phyloP scores from a whole-genome alignment of 2,329 filamentous ascomycete genomes.

The Plectosphaerella cucumerina region DNA sequence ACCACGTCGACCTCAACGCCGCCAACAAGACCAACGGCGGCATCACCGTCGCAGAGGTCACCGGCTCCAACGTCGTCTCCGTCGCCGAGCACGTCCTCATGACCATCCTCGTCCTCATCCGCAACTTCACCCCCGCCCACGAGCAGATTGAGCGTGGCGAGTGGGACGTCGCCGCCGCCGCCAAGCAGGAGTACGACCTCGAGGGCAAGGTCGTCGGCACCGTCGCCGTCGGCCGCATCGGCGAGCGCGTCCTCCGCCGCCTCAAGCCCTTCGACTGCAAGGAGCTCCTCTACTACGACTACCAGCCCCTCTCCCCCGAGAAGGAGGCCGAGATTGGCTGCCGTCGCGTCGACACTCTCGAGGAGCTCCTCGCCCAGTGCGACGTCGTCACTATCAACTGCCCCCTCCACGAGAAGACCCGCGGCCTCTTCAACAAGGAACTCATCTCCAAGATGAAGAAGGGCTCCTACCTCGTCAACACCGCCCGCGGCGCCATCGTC shows the following conservation, averaged over 20 bases:
- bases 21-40: slow-evolving; percentile 99
- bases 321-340: slow-evolving; percentile 93
- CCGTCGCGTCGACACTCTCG: slow-evolving; percentile 80
- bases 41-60: slow-evolving; percentile 95
- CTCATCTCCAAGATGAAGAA: slow-evolving; percentile 99
- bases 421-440: slow-evolving; percentile 97
- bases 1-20: slow-evolving; percentile 94
- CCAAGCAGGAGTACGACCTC: slow-evolving; percentile 98
- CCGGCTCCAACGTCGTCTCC: slow-evolving; percentile 96
- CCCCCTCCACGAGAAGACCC: slow-evolving; percentile 96
- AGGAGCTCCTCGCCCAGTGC: slow-evolving; percentile 92
- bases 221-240: slow-evolving; percentile 94
- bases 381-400: slow-evolving; percentile 99
- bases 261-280: slow-evolving; percentile 99
- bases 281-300: slow-evolving; percentile 99
- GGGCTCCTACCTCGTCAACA: slow-evolving; percentile 96
- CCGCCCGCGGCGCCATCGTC: slow-evolving; percentile 95
- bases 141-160: slow-evolving; percentile 86
- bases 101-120: slow-evolving; percentile 93
- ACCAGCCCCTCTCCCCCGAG: slow-evolving; percentile 86
- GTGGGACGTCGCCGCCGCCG: slow-evolving; percentile 92
- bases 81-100: slow-evolving; percentile 99
- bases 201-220: slow-evolving; percentile 98
- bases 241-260: slow-evolving; percentile 92
- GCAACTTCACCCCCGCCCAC: slow-evolving; percentile 98